Evolutionary conservation across 164 flowering plant genomes (phyloP), one percentile per base, ranked within the genome.

Genomic region (Magnolia changhungtana): DNA sequence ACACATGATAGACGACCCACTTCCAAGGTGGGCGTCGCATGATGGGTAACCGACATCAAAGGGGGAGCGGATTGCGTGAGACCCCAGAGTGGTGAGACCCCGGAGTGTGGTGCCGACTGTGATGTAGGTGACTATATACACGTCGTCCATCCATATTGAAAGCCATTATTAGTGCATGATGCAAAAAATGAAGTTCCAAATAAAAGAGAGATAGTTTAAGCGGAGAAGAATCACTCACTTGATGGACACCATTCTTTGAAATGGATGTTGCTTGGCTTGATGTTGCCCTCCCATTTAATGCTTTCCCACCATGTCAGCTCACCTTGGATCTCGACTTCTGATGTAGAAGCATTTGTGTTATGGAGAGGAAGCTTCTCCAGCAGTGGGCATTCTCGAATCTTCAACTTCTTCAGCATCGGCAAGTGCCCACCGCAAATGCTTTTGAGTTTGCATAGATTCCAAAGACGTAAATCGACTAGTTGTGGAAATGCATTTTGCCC

Each of bases 341-440:
- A 2, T 4, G 20, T 19, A 63, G 31, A 16, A 23, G 45, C 14
- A 23, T 2, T 10, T 4, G 11, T 9, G 23, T 10, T 7, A 9
- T 7, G 16, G 1, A 67, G 37, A 2, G 70, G 70, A 1, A 67
- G 45, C 18, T 24, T 67, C 19, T 9, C 24, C 70, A 67, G 70
- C 70, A 24, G 9, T 1, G 37, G 70, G 23, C 70, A 67, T 27
- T 49, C 70, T 23, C 49, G 14, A 29, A 29, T 24, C 45, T 14
- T 67, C 70, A 67, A 24, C 70, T 67, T 16, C 49, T 24, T 27
- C 45, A 67, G 49, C 16, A 13, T 27, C 0, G 45, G 70, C 23
- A 67, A 67, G 19, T 67, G 45, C 45, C 70, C 70, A 67, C 23
- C 7, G 49, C 70, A 67, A 2, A 67, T 67, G 10, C 70, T 67